Conservation (phyloP, 495 filamentous ascomycete species). For the Xylaria nigripes region DNA sequence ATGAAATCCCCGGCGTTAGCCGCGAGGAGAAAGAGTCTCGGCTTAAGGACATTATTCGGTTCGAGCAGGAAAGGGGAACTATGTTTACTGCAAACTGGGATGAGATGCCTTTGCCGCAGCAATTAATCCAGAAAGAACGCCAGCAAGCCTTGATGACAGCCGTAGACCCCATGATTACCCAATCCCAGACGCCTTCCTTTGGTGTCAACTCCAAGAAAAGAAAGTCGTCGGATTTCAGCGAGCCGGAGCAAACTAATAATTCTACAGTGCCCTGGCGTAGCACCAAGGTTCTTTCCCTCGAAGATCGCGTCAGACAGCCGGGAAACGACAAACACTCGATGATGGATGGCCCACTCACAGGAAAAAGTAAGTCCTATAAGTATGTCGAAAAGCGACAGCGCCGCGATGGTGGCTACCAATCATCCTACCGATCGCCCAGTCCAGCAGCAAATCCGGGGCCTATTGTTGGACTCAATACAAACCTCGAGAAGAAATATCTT, state of each 20-base stretch:
- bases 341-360: constrained; percentile 35
- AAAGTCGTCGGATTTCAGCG: constrained; percentile 62
- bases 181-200: constrained; percentile 13
- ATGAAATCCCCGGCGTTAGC: constrained; percentile 55
- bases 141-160: constrained; percentile 28
- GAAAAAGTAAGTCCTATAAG: constrained; percentile 80
- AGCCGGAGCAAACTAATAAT: constrained; percentile 27
- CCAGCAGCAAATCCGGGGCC: constrained; percentile 61
- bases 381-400: constrained; percentile 81
- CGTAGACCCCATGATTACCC: constrained; percentile 4
- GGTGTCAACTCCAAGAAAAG: constrained; percentile 54
- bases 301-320: constrained; percentile 65
- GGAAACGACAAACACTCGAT: constrained; percentile 49
- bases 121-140: constrained; percentile 71
- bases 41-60: constrained; percentile 75
- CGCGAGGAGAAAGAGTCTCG: constrained; percentile 70
- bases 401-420: constrained; percentile 62
- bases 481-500: constrained; percentile 90
- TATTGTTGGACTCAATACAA: constrained; percentile 73
- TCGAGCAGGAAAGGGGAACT: constrained; percentile 60
- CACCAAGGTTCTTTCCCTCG: constrained; percentile 58
- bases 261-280: constrained; percentile 63
- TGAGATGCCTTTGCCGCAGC: constrained; percentile 73
- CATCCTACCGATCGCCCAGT: constrained; percentile 53
- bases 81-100: constrained; percentile 76